These are phyloP conservation scores for Paraglomus brasilianum DNA, from an alignment of 192 early-diverging fungal species.

Conservation along the genomic window DNA sequence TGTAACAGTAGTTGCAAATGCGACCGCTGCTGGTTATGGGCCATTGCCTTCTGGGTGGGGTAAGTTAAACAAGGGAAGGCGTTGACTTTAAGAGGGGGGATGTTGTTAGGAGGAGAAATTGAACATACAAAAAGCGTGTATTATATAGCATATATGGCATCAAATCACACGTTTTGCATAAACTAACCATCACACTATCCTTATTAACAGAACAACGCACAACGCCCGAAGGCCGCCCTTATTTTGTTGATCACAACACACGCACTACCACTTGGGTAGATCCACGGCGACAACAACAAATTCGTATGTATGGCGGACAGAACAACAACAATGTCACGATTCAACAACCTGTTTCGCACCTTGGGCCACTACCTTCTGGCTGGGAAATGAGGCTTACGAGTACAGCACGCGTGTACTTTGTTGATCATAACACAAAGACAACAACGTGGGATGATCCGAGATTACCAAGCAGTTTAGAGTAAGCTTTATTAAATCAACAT, in stretches of 20 bases:
- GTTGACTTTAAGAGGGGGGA: too few relatives aligned
- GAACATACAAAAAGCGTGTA: neutral
- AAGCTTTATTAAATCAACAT: neutral
- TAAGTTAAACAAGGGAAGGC: constrained; percentile 22
- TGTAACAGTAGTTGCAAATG: constrained; percentile 39
- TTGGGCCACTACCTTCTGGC: constrained; percentile 92
- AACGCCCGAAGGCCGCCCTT: constrained; percentile 78
- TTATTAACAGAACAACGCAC: constrained; percentile 63
- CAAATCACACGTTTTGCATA: too few relatives aligned
- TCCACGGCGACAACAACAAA: constrained; percentile 69
- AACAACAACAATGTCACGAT: constrained; percentile 62
- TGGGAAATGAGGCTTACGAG: constrained; percentile 99
- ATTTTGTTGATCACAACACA: constrained; percentile 91
- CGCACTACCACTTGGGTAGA: constrained; percentile 92
- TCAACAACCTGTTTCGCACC: constrained; percentile 67
- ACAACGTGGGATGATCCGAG: constrained; percentile 98
- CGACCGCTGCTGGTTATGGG: constrained; percentile 66
- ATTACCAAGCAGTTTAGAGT: constrained; percentile 75
- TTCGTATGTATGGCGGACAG: constrained; percentile 51
- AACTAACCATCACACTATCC: neutral
- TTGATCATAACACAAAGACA: constrained; percentile 97
- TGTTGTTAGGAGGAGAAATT: neutral
- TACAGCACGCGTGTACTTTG: constrained; percentile 95
- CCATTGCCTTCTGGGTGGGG: constrained; percentile 82
- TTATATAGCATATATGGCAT: neutral